Evolutionary conservation across 768 basidiomycete species (phyloP), one percentile per base, ranked within the genome.

Genomic region (Suillus clintonianus): DNA sequence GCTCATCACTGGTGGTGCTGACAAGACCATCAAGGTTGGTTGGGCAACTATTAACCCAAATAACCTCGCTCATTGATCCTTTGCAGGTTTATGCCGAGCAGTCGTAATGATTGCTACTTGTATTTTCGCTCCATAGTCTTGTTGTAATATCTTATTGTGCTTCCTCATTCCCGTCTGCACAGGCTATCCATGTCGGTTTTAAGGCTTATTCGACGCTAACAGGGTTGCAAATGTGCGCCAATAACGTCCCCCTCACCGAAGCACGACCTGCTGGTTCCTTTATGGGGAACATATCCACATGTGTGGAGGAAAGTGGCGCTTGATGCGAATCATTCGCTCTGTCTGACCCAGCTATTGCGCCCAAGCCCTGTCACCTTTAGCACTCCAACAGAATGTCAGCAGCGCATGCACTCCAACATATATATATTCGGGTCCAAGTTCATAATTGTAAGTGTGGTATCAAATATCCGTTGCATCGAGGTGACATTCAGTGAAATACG

Each of bases 1-100:
- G 63, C 75, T 99, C 63, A 95, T 96, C 68, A 97, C 96, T 17
- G 97, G 97, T 42, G 92, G 96, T 5, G 97, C 97, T 13, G 97
- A 99, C 81, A 99, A 99, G 84, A 98, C 97, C 11, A 97, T 99
- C 81, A 99, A 99, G 86, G 92, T 92, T 36, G 55, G 84, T 73
- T 59, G 58, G 54, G 36, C 58, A 51, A n/a, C 58, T 60, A 57
- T 45, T 24, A 48, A 11, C 41, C 19, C 53, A n/a, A 27, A 36
- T 42, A 11, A 34, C 19, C 22, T 53, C 65, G 55, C 66, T 54
- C 19, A 48, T 61, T 43, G 24, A 43, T 51, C 34, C 42, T 60
- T 53, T 17, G 43, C 59, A 85, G 85, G 77, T 92, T 43, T 92
- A 92, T 68, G 88, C 90, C 24, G 90, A 92, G 73, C 89, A 91